Evolutionary conservation across 129 eudicot genomes (phyloP).

Genomic region (Escallonia herrerae): DNA sequence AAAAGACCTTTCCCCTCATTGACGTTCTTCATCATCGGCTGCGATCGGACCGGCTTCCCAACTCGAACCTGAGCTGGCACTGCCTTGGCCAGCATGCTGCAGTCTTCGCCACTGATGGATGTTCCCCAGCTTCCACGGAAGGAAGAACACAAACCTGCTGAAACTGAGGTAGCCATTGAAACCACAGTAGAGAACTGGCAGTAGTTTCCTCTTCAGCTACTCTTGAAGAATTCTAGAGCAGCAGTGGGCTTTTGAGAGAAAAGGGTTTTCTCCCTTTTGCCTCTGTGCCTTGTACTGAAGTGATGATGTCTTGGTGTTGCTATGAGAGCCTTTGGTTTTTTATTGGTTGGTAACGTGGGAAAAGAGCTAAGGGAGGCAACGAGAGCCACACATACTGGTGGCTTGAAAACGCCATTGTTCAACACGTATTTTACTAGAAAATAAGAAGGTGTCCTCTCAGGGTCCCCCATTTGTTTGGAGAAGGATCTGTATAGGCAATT

Average conservation of each 20-base stretch:
- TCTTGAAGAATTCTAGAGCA: neutral
- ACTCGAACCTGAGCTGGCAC: conserved; percentile 35
- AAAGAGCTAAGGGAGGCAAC: conserved; percentile 13
- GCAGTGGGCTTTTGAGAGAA: neutral
- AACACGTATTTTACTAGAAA: conserved; percentile 13
- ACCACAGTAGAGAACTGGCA: neutral
- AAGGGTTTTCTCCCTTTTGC: neutral
- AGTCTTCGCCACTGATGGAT: conserved; percentile 57
- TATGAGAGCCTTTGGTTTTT: conserved; percentile 24
- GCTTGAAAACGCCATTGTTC: conserved; percentile 16
- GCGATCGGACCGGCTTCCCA: conserved; percentile 33
- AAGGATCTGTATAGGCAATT: conserved; percentile 13
- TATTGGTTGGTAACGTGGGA: conserved; percentile 10
- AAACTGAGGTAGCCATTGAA: conserved; percentile 48
- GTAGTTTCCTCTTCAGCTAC: no score
- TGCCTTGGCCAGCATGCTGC: conserved; percentile 35
- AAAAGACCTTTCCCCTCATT: conserved; percentile 93
- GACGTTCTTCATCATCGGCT: conserved; percentile 77
- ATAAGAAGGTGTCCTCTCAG: neutral
- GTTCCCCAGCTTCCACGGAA: conserved; percentile 74
- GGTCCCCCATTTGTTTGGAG: conserved; percentile 13
- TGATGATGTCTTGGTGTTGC: conserved; percentile 27
- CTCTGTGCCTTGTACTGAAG: conserved; percentile 9
- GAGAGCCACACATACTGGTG: conserved; percentile 52
- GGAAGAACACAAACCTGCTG: conserved; percentile 27